phyloP scores from a whole-genome alignment of 1,139 yeast genomes.

The Nakaseomyces sp. region DNA sequence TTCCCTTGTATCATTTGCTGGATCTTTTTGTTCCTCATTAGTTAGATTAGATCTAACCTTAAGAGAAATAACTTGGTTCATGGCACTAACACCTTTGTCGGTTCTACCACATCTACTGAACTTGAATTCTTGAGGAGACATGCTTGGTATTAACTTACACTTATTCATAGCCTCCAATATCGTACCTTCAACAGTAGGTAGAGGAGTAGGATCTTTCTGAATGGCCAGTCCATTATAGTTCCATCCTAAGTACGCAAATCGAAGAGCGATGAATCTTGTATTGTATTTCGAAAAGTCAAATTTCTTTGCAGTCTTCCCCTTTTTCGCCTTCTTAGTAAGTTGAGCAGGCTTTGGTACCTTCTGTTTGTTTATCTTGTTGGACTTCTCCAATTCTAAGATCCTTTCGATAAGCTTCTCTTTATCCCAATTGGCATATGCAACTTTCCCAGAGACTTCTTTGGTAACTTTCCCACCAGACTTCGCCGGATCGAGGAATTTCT shows the following conservation, averaged over 20 bases:
- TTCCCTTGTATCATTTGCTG: slow-evolving; percentile 53
- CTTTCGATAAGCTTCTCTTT: slow-evolving; percentile 35
- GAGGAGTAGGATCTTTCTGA: slow-evolving; percentile 64
- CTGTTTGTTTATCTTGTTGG: slow-evolving; percentile 8
- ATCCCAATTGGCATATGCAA: slow-evolving; percentile 32
- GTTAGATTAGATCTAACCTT: slow-evolving; percentile 61
- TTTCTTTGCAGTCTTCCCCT: slow-evolving; percentile 31
- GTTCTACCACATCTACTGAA: slow-evolving; percentile 95
- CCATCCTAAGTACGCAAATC: slow-evolving; percentile 90
- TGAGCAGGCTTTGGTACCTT: slow-evolving; percentile 10
- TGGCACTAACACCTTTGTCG: slow-evolving; percentile 93
- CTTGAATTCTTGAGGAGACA: slow-evolving; percentile 50
- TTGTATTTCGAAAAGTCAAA: slow-evolving; percentile 63
- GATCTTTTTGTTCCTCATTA: slow-evolving; percentile 47
- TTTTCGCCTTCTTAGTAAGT: slow-evolving; percentile 8
- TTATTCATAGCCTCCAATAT: slow-evolving; percentile 62
- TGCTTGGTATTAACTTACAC: slow-evolving; percentile 56
- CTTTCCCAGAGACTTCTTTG: background rate
- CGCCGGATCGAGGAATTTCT: background rate
- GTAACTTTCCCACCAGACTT: background rate
- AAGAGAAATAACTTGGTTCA: slow-evolving; percentile 86
- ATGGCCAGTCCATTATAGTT: slow-evolving; percentile 82
- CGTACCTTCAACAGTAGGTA: slow-evolving; percentile 81
- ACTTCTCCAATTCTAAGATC: slow-evolving; percentile 27
- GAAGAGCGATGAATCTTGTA: slow-evolving; percentile 67